phyloP scores from a whole-genome alignment of 371 early-diverging fungal genomes.

The Apophysomyces sp. region DNA sequence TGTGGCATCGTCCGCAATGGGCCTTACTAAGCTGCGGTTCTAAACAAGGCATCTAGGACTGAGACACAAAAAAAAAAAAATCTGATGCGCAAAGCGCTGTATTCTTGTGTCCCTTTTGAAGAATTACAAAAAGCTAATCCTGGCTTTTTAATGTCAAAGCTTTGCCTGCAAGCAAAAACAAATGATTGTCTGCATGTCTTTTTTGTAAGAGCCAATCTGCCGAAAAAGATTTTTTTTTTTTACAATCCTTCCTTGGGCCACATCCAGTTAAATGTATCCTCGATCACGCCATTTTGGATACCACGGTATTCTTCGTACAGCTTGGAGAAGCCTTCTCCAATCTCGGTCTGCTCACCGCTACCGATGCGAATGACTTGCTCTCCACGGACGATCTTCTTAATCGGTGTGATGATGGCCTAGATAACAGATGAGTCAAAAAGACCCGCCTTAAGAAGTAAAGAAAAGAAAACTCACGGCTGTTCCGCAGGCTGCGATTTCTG shows the following conservation, averaged over 20 bases:
- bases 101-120: no score
- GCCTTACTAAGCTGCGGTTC: no score
- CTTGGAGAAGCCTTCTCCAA: conserved; percentile 57
- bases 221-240: conserved; percentile 8
- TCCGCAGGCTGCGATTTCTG: conserved; percentile 76
- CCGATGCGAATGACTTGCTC: conserved; percentile 40
- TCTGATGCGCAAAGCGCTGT: no score
- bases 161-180: no score
- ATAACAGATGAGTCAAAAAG: neutral
- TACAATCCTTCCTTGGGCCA: conserved; percentile 72
- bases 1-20: no score
- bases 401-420: conserved; percentile 72
- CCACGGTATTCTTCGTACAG: conserved; percentile 64
- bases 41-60: no score
- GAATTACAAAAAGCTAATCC: no score
- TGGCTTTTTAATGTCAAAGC: no score
- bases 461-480: conserved; percentile 53
- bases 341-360: conserved; percentile 34
- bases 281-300: conserved; percentile 66
- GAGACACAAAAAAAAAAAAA: no score
- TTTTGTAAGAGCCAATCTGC: neutral
- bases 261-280: conserved; percentile 71
- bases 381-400: conserved; percentile 67
- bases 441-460: neutral
- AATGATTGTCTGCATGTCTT: no score